Conservation (phyloP, 495 filamentous ascomycete genomes). For the Penicillium pancosmium region DNA sequence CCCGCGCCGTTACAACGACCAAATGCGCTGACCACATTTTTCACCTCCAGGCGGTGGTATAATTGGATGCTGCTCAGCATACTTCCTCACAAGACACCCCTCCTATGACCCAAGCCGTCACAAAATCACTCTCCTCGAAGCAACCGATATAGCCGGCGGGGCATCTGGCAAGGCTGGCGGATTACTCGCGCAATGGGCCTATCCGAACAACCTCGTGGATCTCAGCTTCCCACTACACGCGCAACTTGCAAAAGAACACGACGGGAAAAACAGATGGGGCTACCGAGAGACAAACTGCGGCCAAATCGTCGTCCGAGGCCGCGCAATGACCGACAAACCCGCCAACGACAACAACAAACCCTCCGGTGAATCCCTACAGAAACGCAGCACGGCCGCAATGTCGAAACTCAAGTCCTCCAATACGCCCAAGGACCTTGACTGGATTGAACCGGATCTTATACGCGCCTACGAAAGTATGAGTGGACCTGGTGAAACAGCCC, state of each 20-base stretch:
- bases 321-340: conserved; percentile 42
- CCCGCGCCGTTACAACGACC: conserved; percentile 28
- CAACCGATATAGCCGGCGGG: conserved; percentile 82
- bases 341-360: conserved; percentile 19
- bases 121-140: conserved; percentile 86
- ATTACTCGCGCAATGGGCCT: conserved; percentile 89
- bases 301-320: conserved; percentile 63
- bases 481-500: conserved; percentile 74
- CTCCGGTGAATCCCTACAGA: conserved; percentile 64
- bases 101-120: conserved; percentile 75
- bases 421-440: conserved; percentile 82
- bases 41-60: conserved; percentile 77
- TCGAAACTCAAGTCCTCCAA: conserved; percentile 60
- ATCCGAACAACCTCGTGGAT: conserved; percentile 82
- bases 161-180: conserved; percentile 97
- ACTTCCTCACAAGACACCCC: conserved; percentile 89
- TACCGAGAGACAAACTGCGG: conserved; percentile 82
- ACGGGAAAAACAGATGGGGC: conserved; percentile 81
- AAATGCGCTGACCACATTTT: conserved; percentile 18
- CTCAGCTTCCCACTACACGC: conserved; percentile 83
- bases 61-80: conserved; percentile 91
- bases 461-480: conserved; percentile 83
- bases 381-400: conserved; percentile 66
- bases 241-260: conserved; percentile 82
- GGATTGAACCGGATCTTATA: conserved; percentile 72